These are phyloP conservation scores for Nicotiana benthamiana DNA, from an alignment of 257 asterid genomes.

Conservation along the genomic window DNA sequence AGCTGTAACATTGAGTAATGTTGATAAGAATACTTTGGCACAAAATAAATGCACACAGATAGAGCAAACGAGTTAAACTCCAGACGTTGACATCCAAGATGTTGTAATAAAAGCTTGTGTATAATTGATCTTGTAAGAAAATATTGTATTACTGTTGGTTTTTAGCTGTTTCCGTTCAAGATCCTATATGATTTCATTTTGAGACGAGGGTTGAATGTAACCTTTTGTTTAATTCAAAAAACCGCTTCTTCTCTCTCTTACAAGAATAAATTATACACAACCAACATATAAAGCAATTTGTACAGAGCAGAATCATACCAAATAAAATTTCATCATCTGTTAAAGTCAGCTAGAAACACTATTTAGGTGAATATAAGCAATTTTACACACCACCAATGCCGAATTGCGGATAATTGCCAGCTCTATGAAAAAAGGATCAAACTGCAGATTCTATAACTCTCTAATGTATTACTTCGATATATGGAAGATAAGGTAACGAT, in stretches of 20 bases:
- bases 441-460: background rate
- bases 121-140: background rate
- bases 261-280: background rate
- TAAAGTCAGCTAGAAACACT: background rate
- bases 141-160: background rate
- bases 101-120: too few species aligned
- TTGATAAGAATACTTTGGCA: background rate
- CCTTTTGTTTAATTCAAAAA: background rate
- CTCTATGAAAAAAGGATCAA: background rate
- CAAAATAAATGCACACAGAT: too few species aligned
- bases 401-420: background rate
- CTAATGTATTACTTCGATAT: background rate
- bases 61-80: too few species aligned
- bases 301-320: background rate
- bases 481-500: background rate
- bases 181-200: background rate
- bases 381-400: background rate
- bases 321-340: background rate
- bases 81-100: too few species aligned
- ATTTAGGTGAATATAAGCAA: background rate
- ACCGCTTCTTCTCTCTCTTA: background rate
- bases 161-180: background rate
- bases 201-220: background rate
- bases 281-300: background rate
- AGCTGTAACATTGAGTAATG: background rate